Conservation (phyloP, 2,329 filamentous ascomycete species). For the Elsinoe batatas region DNA sequence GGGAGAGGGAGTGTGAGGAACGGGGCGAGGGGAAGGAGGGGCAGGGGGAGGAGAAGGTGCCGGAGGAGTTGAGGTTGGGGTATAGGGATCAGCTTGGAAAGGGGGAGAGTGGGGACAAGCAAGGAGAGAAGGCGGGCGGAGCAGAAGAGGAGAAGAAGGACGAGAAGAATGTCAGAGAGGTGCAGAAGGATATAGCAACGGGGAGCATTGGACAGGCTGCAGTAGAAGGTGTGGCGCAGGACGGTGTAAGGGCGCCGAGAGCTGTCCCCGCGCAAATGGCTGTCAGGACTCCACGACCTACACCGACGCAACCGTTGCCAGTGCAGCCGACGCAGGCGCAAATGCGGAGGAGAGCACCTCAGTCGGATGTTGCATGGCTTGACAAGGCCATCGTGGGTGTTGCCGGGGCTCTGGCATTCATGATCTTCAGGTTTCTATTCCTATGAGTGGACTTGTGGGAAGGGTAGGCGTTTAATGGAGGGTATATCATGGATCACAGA, state of each 20-base stretch:
- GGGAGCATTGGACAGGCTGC: neutral
- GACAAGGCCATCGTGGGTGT: slow-evolving; percentile 71
- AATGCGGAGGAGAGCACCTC: slow-evolving; percentile 16
- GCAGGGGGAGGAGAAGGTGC: slow-evolving; percentile 37
- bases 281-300: slow-evolving; percentile 12
- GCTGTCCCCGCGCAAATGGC: slow-evolving; percentile 13
- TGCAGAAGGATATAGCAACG: neutral
- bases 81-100: slow-evolving; percentile 62
- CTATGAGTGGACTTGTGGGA: slow-evolving; percentile 29
- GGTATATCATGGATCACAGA: neutral
- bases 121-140: neutral
- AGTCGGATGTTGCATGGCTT: slow-evolving; percentile 46
- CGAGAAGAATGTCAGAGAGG: neutral
- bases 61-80: slow-evolving; percentile 52
- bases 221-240: neutral
- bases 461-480: neutral
- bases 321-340: slow-evolving; percentile 14
- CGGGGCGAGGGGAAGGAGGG: slow-evolving; percentile 30
- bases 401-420: slow-evolving; percentile 56
- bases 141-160: slow-evolving; percentile 12
- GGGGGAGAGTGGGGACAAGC: slow-evolving; percentile 21
- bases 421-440: slow-evolving; percentile 44
- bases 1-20: slow-evolving; percentile 48
- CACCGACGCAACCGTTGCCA: slow-evolving; percentile 19
- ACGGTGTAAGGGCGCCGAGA: neutral